A percentile compares a stretch with the other conserved stretches of the same genome.
Evolutionary conservation across 1,139 yeast genomes (phyloP).

Genomic region (Blastobotrys apis): DNA sequence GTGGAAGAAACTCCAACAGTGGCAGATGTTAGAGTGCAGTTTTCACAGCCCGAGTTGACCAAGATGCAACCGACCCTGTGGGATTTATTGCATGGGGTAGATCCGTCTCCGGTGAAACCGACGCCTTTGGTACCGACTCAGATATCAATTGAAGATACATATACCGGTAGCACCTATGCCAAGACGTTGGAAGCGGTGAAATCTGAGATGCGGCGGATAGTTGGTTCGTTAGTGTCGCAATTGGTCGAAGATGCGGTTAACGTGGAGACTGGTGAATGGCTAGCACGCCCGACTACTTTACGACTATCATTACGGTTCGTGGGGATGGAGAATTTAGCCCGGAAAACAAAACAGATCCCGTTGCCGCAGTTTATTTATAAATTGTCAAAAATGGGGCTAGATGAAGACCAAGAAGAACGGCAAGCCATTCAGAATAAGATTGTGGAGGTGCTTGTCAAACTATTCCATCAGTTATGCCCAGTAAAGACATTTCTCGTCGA

Average conservation of each 20-base stretch:
- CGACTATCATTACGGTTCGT: conserved; percentile 20
- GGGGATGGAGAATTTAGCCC: conserved; percentile 3
- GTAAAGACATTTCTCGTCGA: neutral
- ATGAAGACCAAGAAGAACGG: conserved; percentile 7
- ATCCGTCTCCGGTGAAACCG: conserved; percentile 24
- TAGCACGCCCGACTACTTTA: conserved; percentile 23
- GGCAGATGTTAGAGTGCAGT: conserved; percentile 13
- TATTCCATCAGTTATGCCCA: neutral
- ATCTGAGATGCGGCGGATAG: conserved; percentile 21
- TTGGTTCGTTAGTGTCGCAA: conserved; percentile 27
- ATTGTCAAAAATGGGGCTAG: conserved; percentile 6
- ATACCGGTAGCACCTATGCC: conserved; percentile 14
- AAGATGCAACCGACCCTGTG: conserved; percentile 25
- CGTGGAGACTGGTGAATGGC: conserved; percentile 21
- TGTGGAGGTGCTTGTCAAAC: conserved; percentile 4
- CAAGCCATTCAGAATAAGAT: conserved; percentile 4
- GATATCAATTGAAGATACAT: conserved; percentile 37
- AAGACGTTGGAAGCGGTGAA: conserved; percentile 18
- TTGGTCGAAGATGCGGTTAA: conserved; percentile 24
- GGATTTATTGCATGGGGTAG: conserved; percentile 32
- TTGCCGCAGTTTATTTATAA: conserved; percentile 8
- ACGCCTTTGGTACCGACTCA: conserved; percentile 29
- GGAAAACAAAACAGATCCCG: conserved; percentile 6
- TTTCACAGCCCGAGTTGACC: conserved; percentile 8
- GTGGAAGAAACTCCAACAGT: conserved; percentile 11